Base-by-base conservation (phyloP, 305 asterid genomes). In the Petunia hybrid region DNA sequence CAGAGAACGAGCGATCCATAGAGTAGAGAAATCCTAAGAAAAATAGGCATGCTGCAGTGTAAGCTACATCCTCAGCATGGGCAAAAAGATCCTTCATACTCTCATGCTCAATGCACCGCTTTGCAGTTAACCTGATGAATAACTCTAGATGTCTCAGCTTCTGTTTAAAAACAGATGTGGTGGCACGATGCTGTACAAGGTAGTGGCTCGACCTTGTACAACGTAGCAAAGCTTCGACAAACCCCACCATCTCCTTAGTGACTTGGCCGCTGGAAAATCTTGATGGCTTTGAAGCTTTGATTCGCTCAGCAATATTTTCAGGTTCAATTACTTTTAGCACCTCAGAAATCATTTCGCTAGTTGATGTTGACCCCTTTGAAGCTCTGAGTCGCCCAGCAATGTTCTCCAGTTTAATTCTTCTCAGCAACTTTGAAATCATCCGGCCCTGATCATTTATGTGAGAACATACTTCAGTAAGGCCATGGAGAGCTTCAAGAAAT, bases 1-100 rank as follows among this genome's bases (percentile, higher is more conserved):
- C 6, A 73, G 78, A 73, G 63, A 73, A 73, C 14, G 51, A 35
- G 2, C 22, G 1, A 36, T 73, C 78, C 63, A 51, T 51, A 51
- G 6, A 3, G 14, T 4, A 36, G 63, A 6, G 12, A 2, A 12
- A 51, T 36, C 78, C 46, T 14, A 51, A 73, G 63, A 73, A 10
- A 51, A 35, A 73, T 73, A 73, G 78, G 8, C 51, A 42, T 73
- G 78, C 36, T 6, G 78, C 63, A 73, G 62, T 73, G 46, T 51
- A 73, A 6, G 63, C 78, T 13, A 73, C 78, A 73, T 73, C 45
- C 63, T 73, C 63, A 35, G 51, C 63, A 51, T 73, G 46, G 78
- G 0, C 6, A 14, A 51, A 51, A 13, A 73, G 62, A 13, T 73
- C 63, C 63, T 35, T 51, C 1, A 0, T 73, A 73, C 63, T 51